Base-by-base conservation (phyloP, 306 rosid species). In the Quercus mongolica region DNA sequence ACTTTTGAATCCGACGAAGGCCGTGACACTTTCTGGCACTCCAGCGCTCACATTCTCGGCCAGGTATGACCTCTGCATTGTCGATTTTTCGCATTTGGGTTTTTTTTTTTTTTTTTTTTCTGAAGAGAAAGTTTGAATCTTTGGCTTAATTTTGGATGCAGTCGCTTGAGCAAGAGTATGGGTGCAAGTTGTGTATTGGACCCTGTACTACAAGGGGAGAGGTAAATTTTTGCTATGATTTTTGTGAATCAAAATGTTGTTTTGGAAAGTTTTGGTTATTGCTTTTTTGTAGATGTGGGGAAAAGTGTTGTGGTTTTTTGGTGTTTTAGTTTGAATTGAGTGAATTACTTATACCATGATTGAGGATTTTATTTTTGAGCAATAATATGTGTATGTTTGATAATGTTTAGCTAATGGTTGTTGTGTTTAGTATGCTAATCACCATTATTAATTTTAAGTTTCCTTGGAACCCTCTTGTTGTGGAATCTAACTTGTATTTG, bases 151-250 rank as follows among this genome's bases (percentile, higher is more conserved):
- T 57, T 59, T 73, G 76, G 58, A 61, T 77, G 78, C 89, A 94
- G 99, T 76, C 95, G 9, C 89, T 95, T 56, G 99, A 95, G 87
- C 33, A 65, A 51, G 92, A 89, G 84, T 95, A 95, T 74, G 99
- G 99, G 55, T 92, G 99, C 86, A 92, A 89, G 90, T 92, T 95
- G 23, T 95, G 99, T 87, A 95, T 95, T 83, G 99, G 99, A 4
- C 99, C 99, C 11, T 95, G 99, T 61, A 94, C 99, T 15, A 94
- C 97, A 2, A 88, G 99, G 85, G 99, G 99, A 84, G 98, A 94
- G 99, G 99, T 92, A 5, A 20, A 11, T 17, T 15, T 41, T 38
- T 69, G 69, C 55, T 17, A 15, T 30, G 33, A 17, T 44, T 28
- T 31, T 54, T 75, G 65, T 57, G 35, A 4, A 68, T 69, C 41